These are phyloP conservation scores for Fagus sylvatica DNA, from an alignment of 306 rosid species.

Conservation along the genomic window DNA sequence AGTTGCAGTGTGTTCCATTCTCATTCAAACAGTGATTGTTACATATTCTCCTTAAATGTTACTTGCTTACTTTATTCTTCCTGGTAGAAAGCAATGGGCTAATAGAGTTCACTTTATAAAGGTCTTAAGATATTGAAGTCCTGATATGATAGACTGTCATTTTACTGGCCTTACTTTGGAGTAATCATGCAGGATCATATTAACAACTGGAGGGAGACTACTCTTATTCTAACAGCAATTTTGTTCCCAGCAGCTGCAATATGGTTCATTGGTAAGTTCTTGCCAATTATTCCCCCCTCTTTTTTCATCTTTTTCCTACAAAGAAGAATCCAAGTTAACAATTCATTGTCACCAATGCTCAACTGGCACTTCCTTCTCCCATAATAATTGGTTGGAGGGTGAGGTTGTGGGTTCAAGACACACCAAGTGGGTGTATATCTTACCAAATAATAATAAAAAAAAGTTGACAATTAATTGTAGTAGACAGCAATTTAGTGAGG, in stretches of 20 bases:
- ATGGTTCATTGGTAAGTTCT: constrained; percentile 72
- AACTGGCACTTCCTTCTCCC: too few species aligned
- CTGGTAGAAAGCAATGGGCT: too few species aligned
- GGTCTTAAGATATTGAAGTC: background rate
- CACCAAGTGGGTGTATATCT: too few species aligned
- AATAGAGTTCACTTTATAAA: background rate
- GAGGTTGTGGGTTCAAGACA: too few species aligned
- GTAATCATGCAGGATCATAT: constrained; percentile 51
- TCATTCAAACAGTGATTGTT: background rate
- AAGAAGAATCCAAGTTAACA: background rate
- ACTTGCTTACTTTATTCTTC: background rate
- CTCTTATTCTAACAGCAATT: constrained; percentile 65
- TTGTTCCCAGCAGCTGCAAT: constrained; percentile 64
- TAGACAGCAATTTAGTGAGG: too few species aligned
- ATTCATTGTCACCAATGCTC: too few species aligned
- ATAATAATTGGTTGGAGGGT: too few species aligned
- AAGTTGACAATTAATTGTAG: too few species aligned
- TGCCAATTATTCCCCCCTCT: background rate
- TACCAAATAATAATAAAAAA: too few species aligned
- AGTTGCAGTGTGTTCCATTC: background rate
- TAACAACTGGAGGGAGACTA: constrained; percentile 69
- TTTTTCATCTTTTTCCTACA: constrained; percentile 12
- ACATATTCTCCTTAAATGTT: background rate
- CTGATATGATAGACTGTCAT: background rate
- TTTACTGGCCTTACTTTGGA: constrained; percentile 4